A percentile compares a stretch with the other conserved stretches of the same genome.
Conservation (phyloP, 805 yeast genomes). For the Kregervanrija delftensis region DNA sequence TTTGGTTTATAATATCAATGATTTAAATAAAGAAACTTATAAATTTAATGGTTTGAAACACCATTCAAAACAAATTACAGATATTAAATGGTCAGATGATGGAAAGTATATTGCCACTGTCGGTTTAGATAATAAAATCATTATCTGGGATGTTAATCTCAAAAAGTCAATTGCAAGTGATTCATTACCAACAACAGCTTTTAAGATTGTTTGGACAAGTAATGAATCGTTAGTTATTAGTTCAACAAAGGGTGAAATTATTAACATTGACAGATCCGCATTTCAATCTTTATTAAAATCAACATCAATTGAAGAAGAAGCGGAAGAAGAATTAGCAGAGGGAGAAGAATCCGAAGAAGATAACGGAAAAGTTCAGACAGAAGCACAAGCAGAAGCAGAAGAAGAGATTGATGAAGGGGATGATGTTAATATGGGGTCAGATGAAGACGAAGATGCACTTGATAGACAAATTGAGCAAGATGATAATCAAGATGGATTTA, state of each 20-base stretch:
- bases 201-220: conserved; percentile 8
- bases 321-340: conserved; percentile 10
- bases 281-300: conserved; percentile 2
- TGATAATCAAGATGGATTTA: conserved; percentile 44
- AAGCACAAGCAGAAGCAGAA: conserved; percentile 4
- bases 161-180: conserved; percentile 23
- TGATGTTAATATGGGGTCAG: conserved; percentile 13
- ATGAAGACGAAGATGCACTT: conserved; percentile 19
- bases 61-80: conserved; percentile 34
- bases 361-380: conserved; percentile 20
- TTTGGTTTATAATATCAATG: conserved; percentile 35
- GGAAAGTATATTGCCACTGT: conserved; percentile 56
- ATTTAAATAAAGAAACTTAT: conserved; percentile 21
- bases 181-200: conserved; percentile 4
- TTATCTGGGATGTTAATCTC: conserved; percentile 48
- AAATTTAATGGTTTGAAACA: conserved; percentile 17
- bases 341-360: conserved; percentile 12
- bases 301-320: conserved; percentile 10
- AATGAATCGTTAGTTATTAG: conserved; percentile 6
- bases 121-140: conserved; percentile 41
- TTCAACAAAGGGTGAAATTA: conserved; percentile 8
- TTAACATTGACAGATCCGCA: conserved; percentile 9
- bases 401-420: conserved; percentile 15
- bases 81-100: conserved; percentile 54
- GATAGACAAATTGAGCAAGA: conserved; percentile 23